Evolutionary conservation across 2,329 filamentous ascomycete genomes (phyloP).

Genomic region (Alternaria ethzedia): DNA sequence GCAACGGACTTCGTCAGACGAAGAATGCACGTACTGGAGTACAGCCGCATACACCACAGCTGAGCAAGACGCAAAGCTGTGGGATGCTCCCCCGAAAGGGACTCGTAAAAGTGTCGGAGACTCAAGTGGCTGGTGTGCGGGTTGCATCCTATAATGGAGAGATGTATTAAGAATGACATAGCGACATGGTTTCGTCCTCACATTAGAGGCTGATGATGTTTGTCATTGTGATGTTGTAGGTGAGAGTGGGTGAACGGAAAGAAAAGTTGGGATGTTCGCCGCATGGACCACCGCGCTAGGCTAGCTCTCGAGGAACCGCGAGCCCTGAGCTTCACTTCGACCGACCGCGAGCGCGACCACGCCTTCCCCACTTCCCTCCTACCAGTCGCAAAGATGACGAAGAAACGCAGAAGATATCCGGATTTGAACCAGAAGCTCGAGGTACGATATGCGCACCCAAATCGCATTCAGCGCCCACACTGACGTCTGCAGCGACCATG

Average conservation of each 20-base stretch:
- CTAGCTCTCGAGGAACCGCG: constrained; percentile 21
- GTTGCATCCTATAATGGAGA: constrained; percentile 30
- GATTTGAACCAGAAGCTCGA: constrained; percentile 86
- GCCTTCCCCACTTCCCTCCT: not conserved
- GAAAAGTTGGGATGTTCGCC: constrained; percentile 19
- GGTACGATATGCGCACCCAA: constrained; percentile 1
- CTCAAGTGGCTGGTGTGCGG: constrained; percentile 55
- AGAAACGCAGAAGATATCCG: constrained; percentile 87
- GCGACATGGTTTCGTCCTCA: not conserved
- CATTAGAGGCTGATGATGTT: not conserved
- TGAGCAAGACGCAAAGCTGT: constrained; percentile 57
- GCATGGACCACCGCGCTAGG: constrained; percentile 25
- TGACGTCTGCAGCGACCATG: constrained; percentile 67
- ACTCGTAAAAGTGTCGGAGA: constrained; percentile 52
- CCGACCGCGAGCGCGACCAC: constrained; percentile 7
- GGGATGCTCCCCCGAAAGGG: constrained; percentile 53
- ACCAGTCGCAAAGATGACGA: constrained; percentile 51
- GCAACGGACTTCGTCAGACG: constrained; percentile 45
- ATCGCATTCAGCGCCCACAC: not conserved
- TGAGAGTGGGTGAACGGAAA: constrained; percentile 6
- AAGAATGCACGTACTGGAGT: constrained; percentile 46
- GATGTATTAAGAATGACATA: not conserved
- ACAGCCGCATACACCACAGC: constrained; percentile 51
- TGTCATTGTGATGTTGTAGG: constrained; percentile 9
- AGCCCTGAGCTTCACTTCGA: constrained; percentile 23